phyloP scores from a whole-genome alignment of 129 eudicot species.

The Mikania micrantha region DNA sequence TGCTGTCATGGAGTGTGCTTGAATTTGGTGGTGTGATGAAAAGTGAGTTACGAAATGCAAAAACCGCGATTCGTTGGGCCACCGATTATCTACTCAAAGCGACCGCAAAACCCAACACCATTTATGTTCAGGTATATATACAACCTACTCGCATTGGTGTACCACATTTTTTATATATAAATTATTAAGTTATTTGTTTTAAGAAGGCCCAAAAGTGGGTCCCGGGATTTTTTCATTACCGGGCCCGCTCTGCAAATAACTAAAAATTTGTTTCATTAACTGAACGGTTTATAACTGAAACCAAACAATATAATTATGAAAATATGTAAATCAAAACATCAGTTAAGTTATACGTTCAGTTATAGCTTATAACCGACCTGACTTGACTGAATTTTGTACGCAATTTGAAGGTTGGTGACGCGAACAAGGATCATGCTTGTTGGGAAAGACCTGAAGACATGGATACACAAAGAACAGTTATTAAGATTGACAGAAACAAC shows the following conservation, averaged over 20 bases:
- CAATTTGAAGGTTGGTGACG: constrained; percentile 5
- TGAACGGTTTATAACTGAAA: no score
- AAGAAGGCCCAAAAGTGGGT: no score
- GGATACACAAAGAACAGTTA: constrained; percentile 24
- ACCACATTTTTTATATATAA: no score
- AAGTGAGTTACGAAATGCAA: background rate
- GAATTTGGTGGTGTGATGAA: constrained; percentile 4
- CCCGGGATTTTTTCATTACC: no score
- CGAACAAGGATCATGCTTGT: constrained; percentile 8
- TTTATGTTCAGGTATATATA: background rate
- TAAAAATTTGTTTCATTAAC: no score
- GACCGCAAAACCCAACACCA: background rate
- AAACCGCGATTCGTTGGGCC: constrained; percentile 4
- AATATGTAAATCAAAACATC: no score
- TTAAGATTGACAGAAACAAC: constrained; percentile 25
- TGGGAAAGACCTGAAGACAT: constrained; percentile 13
- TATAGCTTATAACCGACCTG: no score
- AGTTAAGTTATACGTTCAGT: no score
- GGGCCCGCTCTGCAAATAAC: no score
- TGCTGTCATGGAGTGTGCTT: constrained; percentile 8
- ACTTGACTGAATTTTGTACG: background rate
- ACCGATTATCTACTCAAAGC: constrained; percentile 4
- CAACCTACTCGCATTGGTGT: no score
- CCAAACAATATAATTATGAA: no score
- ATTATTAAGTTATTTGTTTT: no score